Base-by-base conservation (phyloP, 495 filamentous ascomycete species). In the Penicillium diatomitis region DNA sequence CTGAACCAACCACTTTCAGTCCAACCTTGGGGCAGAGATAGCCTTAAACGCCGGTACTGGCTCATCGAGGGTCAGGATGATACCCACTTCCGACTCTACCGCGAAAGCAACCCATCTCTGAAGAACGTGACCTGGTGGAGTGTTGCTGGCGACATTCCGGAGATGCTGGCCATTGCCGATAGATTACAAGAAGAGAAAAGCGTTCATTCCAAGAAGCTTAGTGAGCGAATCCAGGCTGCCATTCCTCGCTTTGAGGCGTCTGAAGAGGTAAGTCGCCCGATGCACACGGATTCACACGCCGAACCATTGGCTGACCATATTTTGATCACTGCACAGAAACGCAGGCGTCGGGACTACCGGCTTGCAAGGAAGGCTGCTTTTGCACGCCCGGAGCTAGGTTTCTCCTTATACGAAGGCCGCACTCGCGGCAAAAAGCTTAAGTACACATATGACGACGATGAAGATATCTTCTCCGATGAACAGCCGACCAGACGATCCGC, bases 191-290 rank as follows among this genome's bases (percentile, higher is more conserved):
- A 80, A 31, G 91, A 98, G 49, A 86, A 84, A 47, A 85, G 82
- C 6, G 86, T 83, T 40, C 84, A 88, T 58, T 86, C 90, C 2
- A 81, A 82, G 53, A 75, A 79, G 32, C 74, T 98, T 29, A 83
- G 85, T 48, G 81, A 84, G 48, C 83, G 77, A 59, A 96, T 98
- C 49, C 60, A 70, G n/a, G 73, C 75, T 53, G 88, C 88, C 5
- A 85, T 97, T 39, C 88, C 91, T 32, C 81, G 88, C n/a, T 96
- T 98, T 57, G 92, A 97, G 63, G 87, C 87, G 28, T 87, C 87
- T 30, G 91, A 97, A 68, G 88, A 94, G 68, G 87, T 88, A 76
- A 53, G 74, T 65, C 27, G 5, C 37, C 34, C 33, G 31, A 27
- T 30, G 12, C 6, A 11, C 6, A 9, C n/a, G 29, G 12, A 6